These are phyloP conservation scores for Fusarium illudens DNA, from an alignment of 2,329 filamentous ascomycete genomes.

Conservation along the genomic window DNA sequence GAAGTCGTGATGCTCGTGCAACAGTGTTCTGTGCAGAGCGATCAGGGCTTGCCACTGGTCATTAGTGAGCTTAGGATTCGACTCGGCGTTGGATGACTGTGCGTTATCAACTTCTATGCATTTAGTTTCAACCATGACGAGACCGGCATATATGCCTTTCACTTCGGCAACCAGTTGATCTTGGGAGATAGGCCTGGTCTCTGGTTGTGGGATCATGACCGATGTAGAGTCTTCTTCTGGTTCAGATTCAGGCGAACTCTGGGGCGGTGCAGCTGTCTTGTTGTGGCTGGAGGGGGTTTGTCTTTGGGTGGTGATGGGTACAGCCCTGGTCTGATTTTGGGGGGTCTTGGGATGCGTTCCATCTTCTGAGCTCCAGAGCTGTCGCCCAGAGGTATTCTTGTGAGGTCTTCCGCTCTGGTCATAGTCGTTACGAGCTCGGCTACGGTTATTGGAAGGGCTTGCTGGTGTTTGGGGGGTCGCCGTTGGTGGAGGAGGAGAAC, in stretches of 20 bases:
- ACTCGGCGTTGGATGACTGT: conserved; percentile 57
- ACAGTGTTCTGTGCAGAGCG: conserved; percentile 78
- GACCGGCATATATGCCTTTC: conserved; percentile 81
- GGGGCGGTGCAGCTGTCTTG: conserved; percentile 3
- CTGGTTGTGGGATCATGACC: conserved; percentile 30
- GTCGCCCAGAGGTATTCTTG: conserved; percentile 35
- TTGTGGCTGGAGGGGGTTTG: neutral
- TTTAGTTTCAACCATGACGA: conserved; percentile 87
- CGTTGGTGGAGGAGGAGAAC: conserved; percentile 43
- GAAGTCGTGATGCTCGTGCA: conserved; percentile 87
- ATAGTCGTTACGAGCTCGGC: conserved; percentile 29
- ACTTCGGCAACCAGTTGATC: conserved; percentile 84
- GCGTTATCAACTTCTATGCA: conserved; percentile 83
- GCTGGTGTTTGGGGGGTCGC: conserved; percentile 23
- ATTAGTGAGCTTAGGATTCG: conserved; percentile 58
- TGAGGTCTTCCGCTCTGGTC: conserved; percentile 34
- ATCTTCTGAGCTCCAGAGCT: conserved; percentile 44
- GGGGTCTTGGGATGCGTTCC: conserved; percentile 17
- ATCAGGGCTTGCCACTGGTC: conserved; percentile 89
- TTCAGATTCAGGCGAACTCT: neutral
- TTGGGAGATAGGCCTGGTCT: conserved; percentile 65
- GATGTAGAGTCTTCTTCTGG: conserved; percentile 12
- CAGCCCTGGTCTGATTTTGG: conserved; percentile 11
- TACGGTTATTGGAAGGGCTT: conserved; percentile 24
- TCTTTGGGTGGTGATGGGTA: conserved; percentile 3